Evolutionary conservation across 441 rosid species (phyloP).

Genomic region (Adansonia gregorii): DNA sequence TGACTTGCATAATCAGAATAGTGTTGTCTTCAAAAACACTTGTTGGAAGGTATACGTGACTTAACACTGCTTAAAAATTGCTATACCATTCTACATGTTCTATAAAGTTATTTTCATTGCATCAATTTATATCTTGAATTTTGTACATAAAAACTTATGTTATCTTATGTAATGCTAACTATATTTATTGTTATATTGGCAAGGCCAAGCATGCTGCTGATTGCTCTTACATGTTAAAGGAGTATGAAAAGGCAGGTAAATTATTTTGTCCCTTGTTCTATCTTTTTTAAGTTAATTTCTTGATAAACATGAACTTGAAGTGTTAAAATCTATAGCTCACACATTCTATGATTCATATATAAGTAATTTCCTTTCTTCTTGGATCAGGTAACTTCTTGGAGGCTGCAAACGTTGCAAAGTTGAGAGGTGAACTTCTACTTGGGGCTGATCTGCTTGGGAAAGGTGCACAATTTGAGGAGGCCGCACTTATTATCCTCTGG

Average conservation of each 20-base stretch:
- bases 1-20: constrained; percentile 37
- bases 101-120: background rate
- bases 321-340: constrained; percentile 26
- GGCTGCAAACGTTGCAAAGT: constrained; percentile 49
- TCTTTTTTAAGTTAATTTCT: background rate
- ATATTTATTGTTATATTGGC: constrained; percentile 34
- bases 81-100: background rate
- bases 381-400: constrained; percentile 44
- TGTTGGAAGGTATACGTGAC: constrained; percentile 47
- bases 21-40: constrained; percentile 35
- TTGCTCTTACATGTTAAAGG: constrained; percentile 44
- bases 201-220: constrained; percentile 48
- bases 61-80: background rate
- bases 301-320: background rate
- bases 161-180: background rate
- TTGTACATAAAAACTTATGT: background rate
- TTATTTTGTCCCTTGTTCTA: background rate
- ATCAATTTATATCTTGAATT: background rate
- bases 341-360: constrained; percentile 19
- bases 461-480: constrained; percentile 40
- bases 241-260: constrained; percentile 53
- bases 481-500: constrained; percentile 42
- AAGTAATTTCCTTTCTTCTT: background rate
- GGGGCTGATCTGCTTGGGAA: constrained; percentile 42
- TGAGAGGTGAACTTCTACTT: constrained; percentile 39